Base-by-base conservation (phyloP, 208 protist genomes). In the Acanthamoeba rhysodes region DNA sequence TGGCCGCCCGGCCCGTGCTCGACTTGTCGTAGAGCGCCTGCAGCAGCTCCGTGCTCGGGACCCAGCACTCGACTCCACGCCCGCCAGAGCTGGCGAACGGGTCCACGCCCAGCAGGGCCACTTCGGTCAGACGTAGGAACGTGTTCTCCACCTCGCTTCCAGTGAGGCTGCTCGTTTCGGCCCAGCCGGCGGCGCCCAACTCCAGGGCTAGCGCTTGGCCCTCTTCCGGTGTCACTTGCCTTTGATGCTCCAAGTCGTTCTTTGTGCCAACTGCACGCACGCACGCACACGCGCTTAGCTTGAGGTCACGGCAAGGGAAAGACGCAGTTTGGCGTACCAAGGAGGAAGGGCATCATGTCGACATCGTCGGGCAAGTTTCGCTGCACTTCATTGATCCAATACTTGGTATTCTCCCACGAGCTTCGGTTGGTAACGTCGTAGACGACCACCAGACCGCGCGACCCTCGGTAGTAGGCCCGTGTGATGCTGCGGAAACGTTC, bases 401-500 rank as follows among this genome's bases (percentile, higher is more conserved):
- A 41, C 20, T 45, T 29, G 32, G 6, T 18, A 41, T 82, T 29
- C 41, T 27, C 22, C 22, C 12, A 82, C 24, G 74, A 29, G 7
- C n/a, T 5, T 2, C 74, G 74, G 5, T 0, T 0, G 37, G 87
- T 93, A 14, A 97, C 50, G 55, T 97, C 96, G 57, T 96, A 97
- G 27, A 94, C 95, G 37, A 97, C n/a, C 4, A 98, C 68, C 20
- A 98, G 78, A 55, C 97, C 97, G 64, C 97, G 96, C 55, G 96
- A 96, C n/a, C 97, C 97, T 57, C 97, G 95, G 88, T 98, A 98
- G 78, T 97, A 98, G 64, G 82, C 88, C 16, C 82, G 82, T 24
- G 97, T 97, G 24, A 98, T 97, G 18, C 97, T 97, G 57, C 96
- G 94, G 78, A 98, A 98, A 34, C 97, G 95, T 74, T 98, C 98